Percentiles rank a stretch among this genome's conserved stretches.
Conservation (phyloP, 1,139 yeast genomes). For the Taiozyma sp. region DNA sequence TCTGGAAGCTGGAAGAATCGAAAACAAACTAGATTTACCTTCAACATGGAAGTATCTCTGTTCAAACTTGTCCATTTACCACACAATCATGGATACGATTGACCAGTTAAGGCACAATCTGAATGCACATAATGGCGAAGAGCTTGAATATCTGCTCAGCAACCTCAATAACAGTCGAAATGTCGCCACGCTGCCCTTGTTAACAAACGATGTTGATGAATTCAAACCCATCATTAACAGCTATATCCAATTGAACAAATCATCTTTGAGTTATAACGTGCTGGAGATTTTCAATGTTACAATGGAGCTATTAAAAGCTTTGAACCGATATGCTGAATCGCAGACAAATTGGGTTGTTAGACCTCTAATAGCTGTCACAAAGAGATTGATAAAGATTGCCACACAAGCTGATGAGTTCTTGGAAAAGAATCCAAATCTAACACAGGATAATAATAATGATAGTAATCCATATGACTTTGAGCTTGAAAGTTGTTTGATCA, state of each 20-base stretch:
- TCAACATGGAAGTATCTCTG: not conserved
- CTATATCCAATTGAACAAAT: conserved; percentile 6
- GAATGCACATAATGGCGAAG: not conserved
- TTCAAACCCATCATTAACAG: not conserved
- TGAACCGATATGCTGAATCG: conserved; percentile 59
- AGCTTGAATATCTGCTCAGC: not conserved
- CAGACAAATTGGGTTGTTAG: conserved; percentile 66
- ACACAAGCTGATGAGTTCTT: conserved; percentile 22
- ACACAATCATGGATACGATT: not conserved
- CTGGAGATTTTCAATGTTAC: conserved; percentile 34
- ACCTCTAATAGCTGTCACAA: conserved; percentile 50
- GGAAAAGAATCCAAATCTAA: conserved; percentile 13
- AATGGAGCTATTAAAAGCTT: conserved; percentile 39
- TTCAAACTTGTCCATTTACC: not conserved
- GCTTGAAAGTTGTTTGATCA: conserved; percentile 35
- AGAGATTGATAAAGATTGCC: conserved; percentile 45
- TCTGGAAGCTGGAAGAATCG: no score
- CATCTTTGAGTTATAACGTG: conserved; percentile 5
- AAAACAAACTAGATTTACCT: not conserved
- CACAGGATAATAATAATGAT: conserved; percentile 15
- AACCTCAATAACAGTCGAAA: not conserved
- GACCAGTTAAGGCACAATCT: not conserved
- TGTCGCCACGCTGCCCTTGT: not conserved
- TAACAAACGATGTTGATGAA: not conserved
- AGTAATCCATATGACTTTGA: conserved; percentile 15